Conservation (phyloP, 2,329 filamentous ascomycete genomes). For the Macrophomina tecta region DNA sequence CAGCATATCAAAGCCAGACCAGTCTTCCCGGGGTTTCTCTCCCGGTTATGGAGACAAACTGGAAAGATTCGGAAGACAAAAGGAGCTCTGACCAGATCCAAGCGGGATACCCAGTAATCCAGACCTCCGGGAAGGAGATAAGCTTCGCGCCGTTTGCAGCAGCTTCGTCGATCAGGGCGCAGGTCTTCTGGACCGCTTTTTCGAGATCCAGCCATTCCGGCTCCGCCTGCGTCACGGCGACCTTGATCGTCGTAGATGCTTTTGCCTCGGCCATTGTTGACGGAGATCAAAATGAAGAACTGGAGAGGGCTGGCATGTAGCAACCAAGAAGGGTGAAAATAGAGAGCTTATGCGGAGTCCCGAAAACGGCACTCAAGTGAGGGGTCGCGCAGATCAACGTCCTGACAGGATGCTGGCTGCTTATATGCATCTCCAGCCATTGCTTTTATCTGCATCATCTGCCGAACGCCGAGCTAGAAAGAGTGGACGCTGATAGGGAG, state of each 20-base stretch:
- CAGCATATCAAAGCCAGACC: too few species aligned
- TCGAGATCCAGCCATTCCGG: slow-evolving; percentile 66
- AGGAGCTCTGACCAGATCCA: slow-evolving; percentile 52
- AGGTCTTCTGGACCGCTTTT: slow-evolving; percentile 62
- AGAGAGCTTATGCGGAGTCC: not conserved
- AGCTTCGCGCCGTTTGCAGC: slow-evolving; percentile 60
- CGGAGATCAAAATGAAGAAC: not conserved
- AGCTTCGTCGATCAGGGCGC: slow-evolving; percentile 62
- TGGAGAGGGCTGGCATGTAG: not conserved
- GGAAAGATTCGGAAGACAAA: not conserved
- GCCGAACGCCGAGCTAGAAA: not conserved
- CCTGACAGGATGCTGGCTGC: not conserved
- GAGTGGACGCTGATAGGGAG: not conserved
- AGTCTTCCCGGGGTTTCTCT: too few species aligned
- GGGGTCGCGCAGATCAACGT: not conserved
- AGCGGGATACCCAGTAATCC: slow-evolving; percentile 53
- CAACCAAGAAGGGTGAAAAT: not conserved
- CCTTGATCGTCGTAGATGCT: slow-evolving; percentile 31
- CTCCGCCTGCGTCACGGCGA: slow-evolving; percentile 64
- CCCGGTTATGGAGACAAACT: not conserved
- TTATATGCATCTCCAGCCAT: slow-evolving; percentile 8
- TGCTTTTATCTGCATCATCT: not conserved
- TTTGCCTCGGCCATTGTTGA: not conserved
- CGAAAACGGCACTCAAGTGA: not conserved
- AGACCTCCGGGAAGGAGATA: slow-evolving; percentile 57